Base-by-base conservation (phyloP, 192 early-diverging fungal species). In the Coemansia sp. region DNA sequence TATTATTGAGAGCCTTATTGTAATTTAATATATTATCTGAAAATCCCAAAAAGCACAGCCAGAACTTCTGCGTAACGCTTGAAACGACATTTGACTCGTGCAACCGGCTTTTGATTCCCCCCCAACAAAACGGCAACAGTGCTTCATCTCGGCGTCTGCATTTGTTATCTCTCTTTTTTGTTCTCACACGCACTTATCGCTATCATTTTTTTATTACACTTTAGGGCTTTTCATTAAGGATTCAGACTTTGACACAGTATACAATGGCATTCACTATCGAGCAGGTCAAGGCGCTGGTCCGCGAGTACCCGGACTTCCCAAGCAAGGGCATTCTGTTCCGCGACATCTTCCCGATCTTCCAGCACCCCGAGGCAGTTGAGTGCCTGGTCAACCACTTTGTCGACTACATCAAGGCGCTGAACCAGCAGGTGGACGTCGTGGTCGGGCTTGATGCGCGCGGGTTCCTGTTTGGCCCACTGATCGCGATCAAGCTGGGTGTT, bases 371-470 rank as follows among this genome's bases (percentile, higher is more conserved):
- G 38, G 98, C 97, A 18, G 92, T 97, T 55, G 95, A 96, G 84
- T 88, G 90, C 52, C 86, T 98, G 12, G 90, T 96, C 51, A 87
- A 86, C 68, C 88, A 96, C 85, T 90, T 99, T 78, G 88, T 91
- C 38, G 86, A 95, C 75, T 92, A 95, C 75, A 84, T 93, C 76
- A 79, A 70, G 65, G 88, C 89, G 36, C 86, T 84, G 12, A 54
- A 59, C n/a, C 83, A 89, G 61, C 90, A 90, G 72, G 85, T 95
- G 43, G 96, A 98, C 74, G 95, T 92, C 32, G 86, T 99, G 70
- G 92, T 97, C 55, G 98, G 96, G 52, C 86, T 98, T 18, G 98
- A 99, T 74, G 94, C 98, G 5, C 95, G 98, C 79, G 97, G 97
- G 14, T 99, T 99, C 86, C 86, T 99, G 52, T 90, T 99, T 39